Percentiles rank a stretch among this genome's conserved stretches.
These are phyloP conservation scores for Rhizophagus sp. DNA, from an alignment of 192 early-diverging fungal genomes.

Conservation along the genomic window DNA sequence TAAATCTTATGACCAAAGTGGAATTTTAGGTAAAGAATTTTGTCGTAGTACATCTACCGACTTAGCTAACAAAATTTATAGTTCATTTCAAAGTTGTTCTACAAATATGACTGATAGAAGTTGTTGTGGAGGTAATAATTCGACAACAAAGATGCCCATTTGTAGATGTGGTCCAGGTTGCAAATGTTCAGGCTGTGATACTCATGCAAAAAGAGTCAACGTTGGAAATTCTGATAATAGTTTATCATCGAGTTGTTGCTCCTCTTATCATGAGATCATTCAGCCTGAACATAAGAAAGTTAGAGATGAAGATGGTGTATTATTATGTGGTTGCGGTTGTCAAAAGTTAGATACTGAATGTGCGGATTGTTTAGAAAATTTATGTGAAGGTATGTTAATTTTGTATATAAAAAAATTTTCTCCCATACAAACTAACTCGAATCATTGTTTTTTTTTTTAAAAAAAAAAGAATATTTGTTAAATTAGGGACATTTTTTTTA, in stretches of 20 bases:
- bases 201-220: conserved; percentile 39
- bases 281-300: conserved; percentile 8
- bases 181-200: conserved; percentile 41
- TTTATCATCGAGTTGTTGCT: not conserved
- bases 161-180: conserved; percentile 46
- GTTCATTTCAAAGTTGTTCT: conserved; percentile 17
- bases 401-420: not conserved
- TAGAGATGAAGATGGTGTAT: conserved; percentile 52
- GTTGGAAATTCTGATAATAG: conserved; percentile 30
- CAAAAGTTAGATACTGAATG: conserved; percentile 53
- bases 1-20: not conserved
- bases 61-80: conserved; percentile 22
- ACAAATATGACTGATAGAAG: not conserved
- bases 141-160: not conserved
- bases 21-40: conserved; percentile 9
- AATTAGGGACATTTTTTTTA: not conserved
- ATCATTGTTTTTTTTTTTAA: not conserved
- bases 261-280: not conserved
- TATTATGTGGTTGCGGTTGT: conserved; percentile 62
- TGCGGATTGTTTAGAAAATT: conserved; percentile 50
- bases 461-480: not conserved
- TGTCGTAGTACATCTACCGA: conserved; percentile 11
- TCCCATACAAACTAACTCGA: not conserved
- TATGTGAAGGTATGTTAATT: conserved; percentile 46
- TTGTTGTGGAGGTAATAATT: conserved; percentile 16